Conservation (phyloP, 768 basidiomycete species). For the Porpolomopsis calyptriformis region DNA sequence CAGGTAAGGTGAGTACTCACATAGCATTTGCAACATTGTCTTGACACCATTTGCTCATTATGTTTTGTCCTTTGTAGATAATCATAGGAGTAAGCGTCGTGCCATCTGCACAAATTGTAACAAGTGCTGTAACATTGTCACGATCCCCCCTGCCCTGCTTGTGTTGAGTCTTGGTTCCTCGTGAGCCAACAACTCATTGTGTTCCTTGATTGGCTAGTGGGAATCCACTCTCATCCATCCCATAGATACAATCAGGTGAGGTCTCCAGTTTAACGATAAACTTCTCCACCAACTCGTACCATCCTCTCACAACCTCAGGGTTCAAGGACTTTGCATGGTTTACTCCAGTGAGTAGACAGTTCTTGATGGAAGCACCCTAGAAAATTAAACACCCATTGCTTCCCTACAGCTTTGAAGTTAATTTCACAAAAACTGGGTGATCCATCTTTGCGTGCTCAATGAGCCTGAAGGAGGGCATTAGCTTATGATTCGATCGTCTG, state of each 20-base stretch:
- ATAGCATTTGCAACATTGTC: conserved; percentile 18
- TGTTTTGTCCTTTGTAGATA: conserved; percentile 29
- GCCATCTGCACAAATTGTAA: conserved; percentile 32
- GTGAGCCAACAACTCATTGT: conserved; percentile 20
- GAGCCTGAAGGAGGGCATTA: conserved; percentile 17
- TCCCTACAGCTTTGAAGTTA: conserved; percentile 16
- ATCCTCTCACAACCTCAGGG: conserved; percentile 17
- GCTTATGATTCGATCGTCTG: conserved; percentile 14
- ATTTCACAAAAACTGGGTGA: too few relatives aligned
- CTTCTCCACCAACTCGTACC: conserved; percentile 24
- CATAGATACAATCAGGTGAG: conserved; percentile 19
- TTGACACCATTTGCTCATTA: conserved; percentile 21
- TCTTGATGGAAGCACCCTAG: conserved; percentile 16
- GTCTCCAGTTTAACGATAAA: conserved; percentile 14
- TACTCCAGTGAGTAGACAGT: conserved; percentile 24
- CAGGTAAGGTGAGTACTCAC: background rate
- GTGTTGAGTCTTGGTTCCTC: conserved; percentile 23
- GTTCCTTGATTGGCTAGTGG: conserved; percentile 17
- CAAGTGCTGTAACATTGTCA: conserved; percentile 27
- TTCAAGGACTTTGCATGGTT: conserved; percentile 21
- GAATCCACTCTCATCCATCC: conserved; percentile 29
- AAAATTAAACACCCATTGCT: conserved; percentile 22
- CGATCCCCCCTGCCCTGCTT: conserved; percentile 20
- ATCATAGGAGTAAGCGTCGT: conserved; percentile 21
- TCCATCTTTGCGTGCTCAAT: conserved; percentile 6